Evolutionary conservation across 1,284 basidiomycete species (phyloP), one percentile per base, ranked within the genome.

Genomic region (Mycosarcoma maydis): DNA sequence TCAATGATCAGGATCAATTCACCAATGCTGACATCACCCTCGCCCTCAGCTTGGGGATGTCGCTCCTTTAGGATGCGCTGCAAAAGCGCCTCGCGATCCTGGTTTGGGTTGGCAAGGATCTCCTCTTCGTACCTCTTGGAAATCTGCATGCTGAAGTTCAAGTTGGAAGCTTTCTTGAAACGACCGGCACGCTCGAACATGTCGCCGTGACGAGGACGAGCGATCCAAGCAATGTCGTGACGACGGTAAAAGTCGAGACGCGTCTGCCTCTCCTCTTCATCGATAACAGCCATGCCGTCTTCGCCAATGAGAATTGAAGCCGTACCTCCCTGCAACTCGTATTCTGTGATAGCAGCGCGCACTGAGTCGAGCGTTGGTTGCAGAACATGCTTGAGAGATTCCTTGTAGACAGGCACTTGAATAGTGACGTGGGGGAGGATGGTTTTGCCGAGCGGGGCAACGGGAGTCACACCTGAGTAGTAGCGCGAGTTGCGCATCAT

Each of bases 81-180:
- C 0, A 55, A 39, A 29, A 56, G 29, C 6, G 42, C 41, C 29
- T 64, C 48, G 36, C 54, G 45, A 32, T 56, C 40, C 36, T 48
- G 40, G 30, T 54, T 44, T 4, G 51, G 43, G 53, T 55, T 53
- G 42, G 36, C 57, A 9, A 47, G 41, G 80, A 92, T 86, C 73
- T 90, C 87, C 77, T 87, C 87, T 82, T 93, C 91, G 76, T 90
- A 86, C 70, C 87, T 87, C 43, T 92, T 83, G 19, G 89, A 90
- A 11, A 92, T 84, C 48, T 85, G 85, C 34, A 91, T 86, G 6
- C 86, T 91, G 80, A 91, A 92, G 82, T 94, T 94, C 90, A 93
- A 90, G 82, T 94, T 93, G 1, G 88, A 89, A 0, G 90, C 91
- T 83, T 93, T 93, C 85, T 93, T 92, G 85, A 92, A 93, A 27